These are phyloP conservation scores for Microbotryomycetes sp. DNA, from an alignment of 1,284 basidiomycete species.

Conservation along the genomic window DNA sequence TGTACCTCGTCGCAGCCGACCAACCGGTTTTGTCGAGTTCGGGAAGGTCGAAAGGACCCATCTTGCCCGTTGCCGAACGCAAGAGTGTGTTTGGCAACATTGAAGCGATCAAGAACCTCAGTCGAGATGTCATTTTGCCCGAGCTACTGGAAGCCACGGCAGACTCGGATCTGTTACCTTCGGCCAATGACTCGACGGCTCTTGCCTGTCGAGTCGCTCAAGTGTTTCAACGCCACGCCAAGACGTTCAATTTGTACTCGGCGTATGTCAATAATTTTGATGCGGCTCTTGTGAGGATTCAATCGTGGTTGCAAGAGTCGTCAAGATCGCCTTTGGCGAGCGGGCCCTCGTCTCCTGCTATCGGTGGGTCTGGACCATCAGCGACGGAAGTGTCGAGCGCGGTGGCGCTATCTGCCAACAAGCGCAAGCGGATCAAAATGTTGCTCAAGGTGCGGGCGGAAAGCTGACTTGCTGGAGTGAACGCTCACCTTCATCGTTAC, in stretches of 20 bases:
- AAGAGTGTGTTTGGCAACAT: slow-evolving; percentile 88
- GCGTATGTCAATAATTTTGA: slow-evolving; percentile 96
- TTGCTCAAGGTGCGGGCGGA: slow-evolving; percentile 60
- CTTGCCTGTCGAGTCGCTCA: slow-evolving; percentile 77
- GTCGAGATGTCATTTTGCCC: slow-evolving; percentile 83
- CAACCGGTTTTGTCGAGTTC: slow-evolving; percentile 51
- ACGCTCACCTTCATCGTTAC: too few species aligned
- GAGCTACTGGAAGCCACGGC: slow-evolving; percentile 68
- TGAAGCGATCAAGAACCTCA: slow-evolving; percentile 85
- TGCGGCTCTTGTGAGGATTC: slow-evolving; percentile 75
- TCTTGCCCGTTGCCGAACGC: slow-evolving; percentile 76
- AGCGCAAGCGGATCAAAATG: slow-evolving; percentile 74
- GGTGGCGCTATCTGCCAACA: slow-evolving; percentile 46
- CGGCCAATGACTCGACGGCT: slow-evolving; percentile 50
- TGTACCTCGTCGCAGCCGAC: slow-evolving; percentile 85
- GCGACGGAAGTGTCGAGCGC: slow-evolving; percentile 10
- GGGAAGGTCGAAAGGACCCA: slow-evolving; percentile 60
- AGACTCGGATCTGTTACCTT: slow-evolving; percentile 38
- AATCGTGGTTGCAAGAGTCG: slow-evolving; percentile 55
- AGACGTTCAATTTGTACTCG: slow-evolving; percentile 93
- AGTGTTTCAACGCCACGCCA: slow-evolving; percentile 81
- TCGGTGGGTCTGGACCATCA: slow-evolving; percentile 7
- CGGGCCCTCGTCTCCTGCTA: background rate
- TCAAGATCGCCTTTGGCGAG: background rate
- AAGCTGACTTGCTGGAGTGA: too few species aligned